phyloP scores from a whole-genome alignment of 306 rosid species.

The Begonia loranthoides region DNA sequence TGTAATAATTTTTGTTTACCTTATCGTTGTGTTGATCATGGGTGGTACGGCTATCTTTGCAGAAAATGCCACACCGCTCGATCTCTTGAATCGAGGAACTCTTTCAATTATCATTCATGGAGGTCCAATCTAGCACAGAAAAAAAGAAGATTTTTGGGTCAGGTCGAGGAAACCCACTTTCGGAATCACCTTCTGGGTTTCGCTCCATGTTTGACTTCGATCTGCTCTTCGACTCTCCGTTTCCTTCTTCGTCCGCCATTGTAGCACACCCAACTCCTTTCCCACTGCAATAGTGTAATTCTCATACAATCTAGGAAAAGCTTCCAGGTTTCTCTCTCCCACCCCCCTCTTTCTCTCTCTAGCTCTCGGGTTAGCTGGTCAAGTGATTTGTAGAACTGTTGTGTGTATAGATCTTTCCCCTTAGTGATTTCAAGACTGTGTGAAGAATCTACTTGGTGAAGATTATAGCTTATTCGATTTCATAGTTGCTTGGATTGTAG shows the following conservation, averaged over 20 bases:
- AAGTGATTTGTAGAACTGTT: background rate
- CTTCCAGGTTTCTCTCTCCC: slow-evolving; percentile 39
- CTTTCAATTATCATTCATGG: slow-evolving; percentile 26
- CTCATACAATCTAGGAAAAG: background rate
- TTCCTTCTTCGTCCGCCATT: slow-evolving; percentile 15
- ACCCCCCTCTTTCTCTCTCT: slow-evolving; percentile 7
- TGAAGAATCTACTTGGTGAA: too few species aligned
- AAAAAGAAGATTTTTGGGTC: slow-evolving; percentile 11
- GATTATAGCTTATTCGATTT: too few species aligned
- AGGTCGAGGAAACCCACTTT: slow-evolving; percentile 9
- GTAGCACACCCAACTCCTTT: slow-evolving; percentile 1
- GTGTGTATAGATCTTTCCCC: too few species aligned
- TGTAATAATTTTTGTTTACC: slow-evolving; percentile 6
- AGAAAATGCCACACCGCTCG: slow-evolving; percentile 50
- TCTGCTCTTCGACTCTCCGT: background rate
- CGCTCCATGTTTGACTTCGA: slow-evolving; percentile 8
- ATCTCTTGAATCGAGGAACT: slow-evolving; percentile 81
- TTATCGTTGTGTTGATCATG: slow-evolving; percentile 31
- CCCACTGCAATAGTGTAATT: too few species aligned
- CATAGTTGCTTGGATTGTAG: too few species aligned
- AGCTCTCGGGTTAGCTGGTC: slow-evolving; percentile 8
- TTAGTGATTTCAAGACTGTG: too few species aligned
- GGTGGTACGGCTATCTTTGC: slow-evolving; percentile 24
- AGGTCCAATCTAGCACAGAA: slow-evolving; percentile 15
- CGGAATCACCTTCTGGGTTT: slow-evolving; percentile 4